These are phyloP conservation scores for Candida alai DNA, from an alignment of 805 yeast species.

Conservation along the genomic window DNA sequence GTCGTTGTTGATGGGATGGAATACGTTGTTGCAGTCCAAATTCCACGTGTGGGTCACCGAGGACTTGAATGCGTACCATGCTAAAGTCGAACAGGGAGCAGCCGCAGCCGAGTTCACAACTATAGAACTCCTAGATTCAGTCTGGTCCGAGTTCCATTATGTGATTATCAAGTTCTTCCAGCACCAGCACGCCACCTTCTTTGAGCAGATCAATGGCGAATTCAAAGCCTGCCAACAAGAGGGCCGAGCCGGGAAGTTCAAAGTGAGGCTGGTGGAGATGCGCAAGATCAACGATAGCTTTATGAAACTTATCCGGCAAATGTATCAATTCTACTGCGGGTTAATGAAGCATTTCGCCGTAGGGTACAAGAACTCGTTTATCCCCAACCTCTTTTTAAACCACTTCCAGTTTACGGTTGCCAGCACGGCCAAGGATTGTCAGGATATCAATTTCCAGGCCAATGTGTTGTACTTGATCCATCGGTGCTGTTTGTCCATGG, in stretches of 20 bases:
- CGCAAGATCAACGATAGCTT: constrained; percentile 53
- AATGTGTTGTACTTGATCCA: constrained; percentile 42
- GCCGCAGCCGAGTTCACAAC: constrained; percentile 28
- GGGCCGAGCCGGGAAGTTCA: constrained; percentile 15
- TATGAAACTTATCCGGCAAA: constrained; percentile 45
- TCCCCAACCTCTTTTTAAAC: constrained; percentile 28
- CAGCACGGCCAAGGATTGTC: constrained; percentile 10
- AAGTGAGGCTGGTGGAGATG: constrained; percentile 46
- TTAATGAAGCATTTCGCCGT: constrained; percentile 40
- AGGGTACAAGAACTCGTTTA: constrained; percentile 30
- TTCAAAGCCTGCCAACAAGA: constrained; percentile 15
- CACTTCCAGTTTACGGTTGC: constrained; percentile 22
- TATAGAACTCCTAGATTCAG: constrained; percentile 34
- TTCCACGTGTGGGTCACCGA: constrained; percentile 37
- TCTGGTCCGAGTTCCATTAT: constrained; percentile 63
- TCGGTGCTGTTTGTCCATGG: constrained; percentile 49
- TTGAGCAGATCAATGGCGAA: constrained; percentile 14
- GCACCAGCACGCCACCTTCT: constrained; percentile 27
- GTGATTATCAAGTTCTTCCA: constrained; percentile 61
- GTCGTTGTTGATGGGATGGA: constrained; percentile 45
- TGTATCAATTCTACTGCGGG: constrained; percentile 44
- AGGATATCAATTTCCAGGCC: constrained; percentile 21
- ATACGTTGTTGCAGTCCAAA: constrained; percentile 46
- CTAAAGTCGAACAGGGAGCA: constrained; percentile 10
- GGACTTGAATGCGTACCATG: constrained; percentile 32